These are phyloP conservation scores for Pestalotiopsis fici DNA, from an alignment of 2,329 filamentous ascomycete species.

Conservation along the genomic window DNA sequence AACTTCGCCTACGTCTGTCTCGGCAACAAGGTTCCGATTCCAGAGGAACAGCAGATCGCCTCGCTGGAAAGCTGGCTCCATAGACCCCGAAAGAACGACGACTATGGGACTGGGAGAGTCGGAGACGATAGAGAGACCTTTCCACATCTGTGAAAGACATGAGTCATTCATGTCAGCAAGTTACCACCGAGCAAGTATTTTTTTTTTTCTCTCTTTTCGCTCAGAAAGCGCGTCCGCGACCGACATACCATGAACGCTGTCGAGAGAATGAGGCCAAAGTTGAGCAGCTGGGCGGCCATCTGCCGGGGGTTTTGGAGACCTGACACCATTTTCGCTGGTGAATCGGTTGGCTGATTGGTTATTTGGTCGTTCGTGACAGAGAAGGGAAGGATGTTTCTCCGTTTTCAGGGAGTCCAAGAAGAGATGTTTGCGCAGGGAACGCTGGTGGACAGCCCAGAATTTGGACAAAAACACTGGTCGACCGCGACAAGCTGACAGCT, in stretches of 20 bases:
- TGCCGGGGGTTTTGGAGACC: conserved; percentile 76
- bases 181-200: neutral
- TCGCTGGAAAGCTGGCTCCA: conserved; percentile 82
- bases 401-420: too few relatives aligned
- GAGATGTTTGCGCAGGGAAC: neutral
- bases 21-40: conserved; percentile 66
- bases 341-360: too few relatives aligned
- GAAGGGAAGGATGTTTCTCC: too few relatives aligned
- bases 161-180: conserved; percentile 15
- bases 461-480: neutral
- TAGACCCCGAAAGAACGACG: conserved; percentile 80
- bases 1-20: conserved; percentile 58
- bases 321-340: conserved; percentile 60
- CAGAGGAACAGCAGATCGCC: conserved; percentile 77
- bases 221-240: neutral
- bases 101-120: conserved; percentile 79
- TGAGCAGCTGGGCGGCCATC: conserved; percentile 78
- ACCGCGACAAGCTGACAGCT: neutral
- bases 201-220: too few relatives aligned
- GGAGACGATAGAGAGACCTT: conserved; percentile 77
- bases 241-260: conserved; percentile 83
- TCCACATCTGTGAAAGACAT: conserved; percentile 65
- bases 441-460: neutral
- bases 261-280: conserved; percentile 87
- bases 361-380: too few relatives aligned